A percentile compares a stretch with the other conserved stretches of the same genome.
Evolutionary conservation across 768 basidiomycete species (phyloP).

Genomic region (Suillus variegatus): DNA sequence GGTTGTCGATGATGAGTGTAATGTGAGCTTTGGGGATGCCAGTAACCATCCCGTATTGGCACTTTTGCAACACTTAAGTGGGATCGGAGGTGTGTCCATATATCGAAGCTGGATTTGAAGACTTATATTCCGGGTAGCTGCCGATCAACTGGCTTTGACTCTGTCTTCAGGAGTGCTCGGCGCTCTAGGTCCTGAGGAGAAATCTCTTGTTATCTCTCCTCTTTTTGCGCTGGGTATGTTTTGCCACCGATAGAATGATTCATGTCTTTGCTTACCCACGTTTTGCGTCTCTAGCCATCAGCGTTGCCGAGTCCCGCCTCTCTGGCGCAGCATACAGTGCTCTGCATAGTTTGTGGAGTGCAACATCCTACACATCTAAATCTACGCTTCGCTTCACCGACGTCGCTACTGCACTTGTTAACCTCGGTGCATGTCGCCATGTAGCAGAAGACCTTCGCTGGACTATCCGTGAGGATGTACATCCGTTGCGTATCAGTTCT

Average conservation of each 20-base stretch:
- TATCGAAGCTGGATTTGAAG: constrained; percentile 3
- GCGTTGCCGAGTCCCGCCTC: constrained; percentile 24
- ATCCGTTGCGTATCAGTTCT: constrained; percentile 17
- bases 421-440: constrained; percentile 45
- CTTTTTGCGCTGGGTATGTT: constrained; percentile 44
- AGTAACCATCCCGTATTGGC: constrained; percentile 25
- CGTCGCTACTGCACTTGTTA: constrained; percentile 39
- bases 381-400: constrained; percentile 35
- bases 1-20: constrained; percentile 6
- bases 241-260: too few relatives aligned
- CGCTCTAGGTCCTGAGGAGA: constrained; percentile 30
- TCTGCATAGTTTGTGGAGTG: constrained; percentile 36
- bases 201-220: constrained; percentile 36
- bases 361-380: constrained; percentile 13
- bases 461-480: constrained; percentile 13
- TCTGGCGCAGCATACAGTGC: constrained; percentile 32
- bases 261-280: background rate
- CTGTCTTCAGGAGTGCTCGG: constrained; percentile 45
- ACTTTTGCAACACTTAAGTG: constrained; percentile 34
- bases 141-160: constrained; percentile 36
- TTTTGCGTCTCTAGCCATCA: background rate
- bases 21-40: constrained; percentile 14
- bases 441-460: constrained; percentile 39
- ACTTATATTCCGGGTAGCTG: constrained; percentile 35
- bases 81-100: constrained; percentile 35